Evolutionary conservation across 164 flowering plant genomes (phyloP), one percentile per base, ranked within the genome.

Genomic region (Hamamelis virginiana): DNA sequence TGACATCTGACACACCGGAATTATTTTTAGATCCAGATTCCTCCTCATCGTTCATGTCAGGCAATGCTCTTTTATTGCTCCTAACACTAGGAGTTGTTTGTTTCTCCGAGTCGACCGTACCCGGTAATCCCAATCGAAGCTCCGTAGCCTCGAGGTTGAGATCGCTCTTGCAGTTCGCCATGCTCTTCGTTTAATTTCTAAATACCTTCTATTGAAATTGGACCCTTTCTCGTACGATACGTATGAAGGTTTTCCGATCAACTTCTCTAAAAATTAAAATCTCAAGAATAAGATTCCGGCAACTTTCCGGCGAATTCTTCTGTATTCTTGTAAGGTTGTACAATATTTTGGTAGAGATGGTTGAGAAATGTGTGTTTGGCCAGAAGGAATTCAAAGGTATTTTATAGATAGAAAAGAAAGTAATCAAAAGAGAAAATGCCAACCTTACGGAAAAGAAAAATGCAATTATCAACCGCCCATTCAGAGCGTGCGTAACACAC

Each of bases 71-170:
- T 65, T 82, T 87, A 79, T 75, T 82, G 66, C 64, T 66, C 75
- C n/a, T 26, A 18, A 25, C 8, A 16, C 19, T 25, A 33, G 74
- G 28, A 44, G 59, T 18, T 12, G 53, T 33, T 52, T 68, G 70
- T 47, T 66, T 73, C 51, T 76, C 77, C 5, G 69, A 9, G 1
- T 69, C 74, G 28, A 76, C 69, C 1, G 67, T 67, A 41, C 91
- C 90, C 1, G 91, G 91, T 26, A 87, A 65, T 5, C 90, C 91
- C 65, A 89, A 52, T 56, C 89, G 78, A 4, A 89, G 81, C 81
- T 87, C 90, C 0, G 94, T 89, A 15, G 82, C 94, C 58, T 84
- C 78, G 13, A 85, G 81, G 69, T 84, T 82, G 21, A 89, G 81
- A 77, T 79, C 91, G 9, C 68, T 60, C 59, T 82, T 80, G 14